Percentiles rank a stretch among this genome's conserved stretches.
These are phyloP conservation scores for Aspergillus ochraceoroseus DNA, from an alignment of 2,329 filamentous ascomycete species.

Conservation along the genomic window DNA sequence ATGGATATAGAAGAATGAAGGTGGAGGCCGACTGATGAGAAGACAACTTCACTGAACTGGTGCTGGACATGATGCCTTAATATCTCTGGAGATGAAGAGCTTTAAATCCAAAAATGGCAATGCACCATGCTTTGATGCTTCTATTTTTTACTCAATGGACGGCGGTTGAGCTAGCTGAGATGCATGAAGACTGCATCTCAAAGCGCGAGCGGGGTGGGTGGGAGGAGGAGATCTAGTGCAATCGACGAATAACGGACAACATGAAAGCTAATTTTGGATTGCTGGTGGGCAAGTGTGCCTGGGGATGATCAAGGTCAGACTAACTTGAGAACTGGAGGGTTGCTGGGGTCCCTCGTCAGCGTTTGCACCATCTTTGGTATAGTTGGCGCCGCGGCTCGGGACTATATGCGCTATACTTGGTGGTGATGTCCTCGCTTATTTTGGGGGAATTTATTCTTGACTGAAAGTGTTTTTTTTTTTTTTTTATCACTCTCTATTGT, in stretches of 20 bases:
- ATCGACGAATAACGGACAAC: constrained; percentile 14
- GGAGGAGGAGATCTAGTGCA: constrained; percentile 19
- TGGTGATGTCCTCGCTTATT: not conserved
- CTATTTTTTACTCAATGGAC: constrained; percentile 20
- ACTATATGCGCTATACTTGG: not conserved
- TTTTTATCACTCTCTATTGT: no score
- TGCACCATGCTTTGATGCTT: constrained; percentile 16
- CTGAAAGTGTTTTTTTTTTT: no score
- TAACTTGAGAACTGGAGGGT: constrained; percentile 7
- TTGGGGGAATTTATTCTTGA: not conserved
- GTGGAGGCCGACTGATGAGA: not conserved
- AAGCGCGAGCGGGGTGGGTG: constrained; percentile 19
- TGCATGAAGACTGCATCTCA: constrained; percentile 13
- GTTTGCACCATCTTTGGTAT: not conserved
- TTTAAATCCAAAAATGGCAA: constrained; percentile 12
- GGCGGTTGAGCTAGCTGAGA: constrained; percentile 13
- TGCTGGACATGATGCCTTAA: constrained; percentile 17
- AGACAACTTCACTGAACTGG: constrained; percentile 3
- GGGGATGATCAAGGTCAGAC: constrained; percentile 12
- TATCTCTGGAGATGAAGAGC: constrained; percentile 12
- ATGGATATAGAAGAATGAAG: not conserved
- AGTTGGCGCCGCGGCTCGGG: constrained; percentile 6
- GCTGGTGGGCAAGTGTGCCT: constrained; percentile 14
- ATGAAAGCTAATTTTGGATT: constrained; percentile 21
- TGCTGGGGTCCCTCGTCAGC: constrained; percentile 5